Percentiles rank a stretch among this genome's conserved stretches.
phyloP scores from a whole-genome alignment of 176 grass and related monocot species.

The Oryza coarctata region DNA sequence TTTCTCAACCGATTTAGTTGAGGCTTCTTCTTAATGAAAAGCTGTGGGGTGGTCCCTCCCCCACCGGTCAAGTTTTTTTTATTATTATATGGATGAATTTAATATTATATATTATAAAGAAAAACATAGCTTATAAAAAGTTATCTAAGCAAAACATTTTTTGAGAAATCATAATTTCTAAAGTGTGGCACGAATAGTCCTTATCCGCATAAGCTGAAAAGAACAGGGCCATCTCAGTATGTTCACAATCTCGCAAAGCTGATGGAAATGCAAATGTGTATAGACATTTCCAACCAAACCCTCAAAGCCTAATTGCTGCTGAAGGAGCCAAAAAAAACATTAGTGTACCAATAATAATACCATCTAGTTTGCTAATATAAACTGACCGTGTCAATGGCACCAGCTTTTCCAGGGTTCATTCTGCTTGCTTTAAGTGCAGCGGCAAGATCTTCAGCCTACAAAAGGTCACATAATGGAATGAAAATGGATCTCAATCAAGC shows the following conservation, averaged over 20 bases:
- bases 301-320: background rate
- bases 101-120: too few relatives aligned
- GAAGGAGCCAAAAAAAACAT: background rate
- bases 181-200: too few relatives aligned
- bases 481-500: background rate
- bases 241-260: background rate
- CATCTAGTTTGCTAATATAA: conserved; percentile 11
- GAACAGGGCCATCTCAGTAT: background rate
- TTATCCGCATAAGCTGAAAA: too few relatives aligned
- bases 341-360: background rate
- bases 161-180: too few relatives aligned
- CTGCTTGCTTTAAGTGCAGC: conserved; percentile 70
- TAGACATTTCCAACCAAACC: conserved; percentile 15
- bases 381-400: conserved; percentile 60
- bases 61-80: too few relatives aligned
- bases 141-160: too few relatives aligned
- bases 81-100: too few relatives aligned
- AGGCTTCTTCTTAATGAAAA: too few relatives aligned
- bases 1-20: too few relatives aligned
- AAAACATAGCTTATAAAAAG: too few relatives aligned
- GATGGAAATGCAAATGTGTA: background rate
- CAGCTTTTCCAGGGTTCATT: conserved; percentile 54
- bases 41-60: too few relatives aligned
- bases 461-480: conserved; percentile 10
- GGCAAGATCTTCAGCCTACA: conserved; percentile 92